These are phyloP conservation scores for Xylariomycetidae sp. DNA, from an alignment of 2,329 filamentous ascomycete species.

Conservation along the genomic window DNA sequence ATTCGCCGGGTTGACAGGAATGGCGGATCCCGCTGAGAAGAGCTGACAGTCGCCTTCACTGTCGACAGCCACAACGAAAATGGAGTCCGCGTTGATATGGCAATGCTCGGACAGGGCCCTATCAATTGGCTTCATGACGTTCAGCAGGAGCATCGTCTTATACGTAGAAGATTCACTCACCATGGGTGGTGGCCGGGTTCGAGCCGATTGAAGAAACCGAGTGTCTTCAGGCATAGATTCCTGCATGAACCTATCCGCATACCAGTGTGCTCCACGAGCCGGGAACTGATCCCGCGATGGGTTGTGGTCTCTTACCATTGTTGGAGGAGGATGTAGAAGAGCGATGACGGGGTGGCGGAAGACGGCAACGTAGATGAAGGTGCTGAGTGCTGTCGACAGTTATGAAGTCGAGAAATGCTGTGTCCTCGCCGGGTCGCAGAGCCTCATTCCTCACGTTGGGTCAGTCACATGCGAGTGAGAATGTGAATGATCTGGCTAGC, in stretches of 20 bases:
- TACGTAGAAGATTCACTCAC: constrained; percentile 21
- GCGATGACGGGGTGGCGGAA: too few relatives aligned
- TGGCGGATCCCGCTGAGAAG: too few relatives aligned
- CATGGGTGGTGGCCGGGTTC: constrained; percentile 34
- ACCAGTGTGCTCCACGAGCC: constrained; percentile 27
- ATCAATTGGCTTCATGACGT: constrained; percentile 39
- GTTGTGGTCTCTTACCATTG: constrained; percentile 40
- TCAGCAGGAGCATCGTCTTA: constrained; percentile 10
- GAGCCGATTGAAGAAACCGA: constrained; percentile 31
- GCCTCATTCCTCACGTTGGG: too few relatives aligned
- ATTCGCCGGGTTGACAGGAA: too few relatives aligned
- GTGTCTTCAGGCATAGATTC: constrained; percentile 24
- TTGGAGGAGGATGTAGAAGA: too few relatives aligned
- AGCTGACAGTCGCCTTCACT: constrained; percentile 41
- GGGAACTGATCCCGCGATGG: constrained; percentile 33
- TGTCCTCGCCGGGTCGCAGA: too few relatives aligned
- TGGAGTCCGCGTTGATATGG: constrained; percentile 45
- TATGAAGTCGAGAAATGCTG: too few relatives aligned
- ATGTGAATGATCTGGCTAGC: too few relatives aligned
- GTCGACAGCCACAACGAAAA: constrained; percentile 47
- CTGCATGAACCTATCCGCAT: constrained; percentile 18
- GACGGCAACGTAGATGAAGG: too few relatives aligned
- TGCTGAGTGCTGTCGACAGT: too few relatives aligned
- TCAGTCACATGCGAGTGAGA: too few relatives aligned
- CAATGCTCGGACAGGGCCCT: constrained; percentile 48